Evolutionary conservation across 2,329 filamentous ascomycete genomes (phyloP).

Genomic region (Cladosporium sp.): DNA sequence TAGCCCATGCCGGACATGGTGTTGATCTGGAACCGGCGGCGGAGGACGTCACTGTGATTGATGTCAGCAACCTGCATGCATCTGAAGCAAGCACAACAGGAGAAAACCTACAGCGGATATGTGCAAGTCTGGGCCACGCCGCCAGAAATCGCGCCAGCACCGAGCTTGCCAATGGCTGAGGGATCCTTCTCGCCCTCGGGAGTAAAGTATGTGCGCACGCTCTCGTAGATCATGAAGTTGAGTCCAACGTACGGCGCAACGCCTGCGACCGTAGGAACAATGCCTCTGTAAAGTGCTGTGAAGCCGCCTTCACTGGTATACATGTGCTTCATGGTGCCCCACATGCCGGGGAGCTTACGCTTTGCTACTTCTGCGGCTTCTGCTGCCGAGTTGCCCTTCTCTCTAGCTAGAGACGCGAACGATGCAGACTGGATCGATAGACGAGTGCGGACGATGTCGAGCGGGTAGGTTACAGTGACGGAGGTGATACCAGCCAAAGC

Average conservation of each 20-base stretch:
- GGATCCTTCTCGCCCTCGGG: slow-evolving; percentile 84
- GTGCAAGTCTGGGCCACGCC: slow-evolving; percentile 96
- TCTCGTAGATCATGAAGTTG: slow-evolving; percentile 98
- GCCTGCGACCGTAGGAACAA: slow-evolving; percentile 87
- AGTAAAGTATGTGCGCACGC: slow-evolving; percentile 76
- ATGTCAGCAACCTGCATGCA: not conserved
- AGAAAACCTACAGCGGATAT: slow-evolving; percentile 79
- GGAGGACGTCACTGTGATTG: slow-evolving; percentile 70
- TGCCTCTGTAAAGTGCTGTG: slow-evolving; percentile 83
- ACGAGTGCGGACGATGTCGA: slow-evolving; percentile 94
- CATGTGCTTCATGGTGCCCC: slow-evolving; percentile 74
- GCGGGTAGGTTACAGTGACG: slow-evolving; percentile 88
- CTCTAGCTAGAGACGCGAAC: slow-evolving; percentile 69
- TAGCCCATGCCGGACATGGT: slow-evolving; percentile 99
- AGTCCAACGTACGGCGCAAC: slow-evolving; percentile 96
- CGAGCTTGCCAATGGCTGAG: slow-evolving; percentile 71
- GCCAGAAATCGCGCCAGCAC: slow-evolving; percentile 89
- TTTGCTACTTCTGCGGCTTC: slow-evolving; percentile 40
- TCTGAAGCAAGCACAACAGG: not conserved
- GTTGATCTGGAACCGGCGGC: slow-evolving; percentile 95
- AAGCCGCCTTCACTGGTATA: slow-evolving; percentile 88
- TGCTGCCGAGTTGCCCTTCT: slow-evolving; percentile 18
- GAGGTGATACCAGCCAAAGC: slow-evolving; percentile 92
- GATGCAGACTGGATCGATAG: slow-evolving; percentile 97
- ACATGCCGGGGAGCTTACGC: slow-evolving; percentile 81